Evolutionary conservation across 2,329 filamentous ascomycete species (phyloP).

Genomic region (Xylaria sp.): DNA sequence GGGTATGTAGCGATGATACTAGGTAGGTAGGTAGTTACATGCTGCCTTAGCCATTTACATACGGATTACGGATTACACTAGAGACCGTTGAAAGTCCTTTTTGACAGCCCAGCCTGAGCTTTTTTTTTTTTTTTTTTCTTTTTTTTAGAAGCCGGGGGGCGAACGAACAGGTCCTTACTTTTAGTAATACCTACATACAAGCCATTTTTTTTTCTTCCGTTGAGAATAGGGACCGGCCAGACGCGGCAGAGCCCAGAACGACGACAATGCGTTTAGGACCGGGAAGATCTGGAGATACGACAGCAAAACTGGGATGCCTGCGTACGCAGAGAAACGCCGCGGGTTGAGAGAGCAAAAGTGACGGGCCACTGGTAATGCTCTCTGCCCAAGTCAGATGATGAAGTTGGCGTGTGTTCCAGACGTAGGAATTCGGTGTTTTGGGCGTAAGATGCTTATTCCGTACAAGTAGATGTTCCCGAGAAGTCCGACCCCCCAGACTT

Average conservation of each 20-base stretch:
- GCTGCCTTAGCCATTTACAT: constrained; percentile 10
- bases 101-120: too few species aligned
- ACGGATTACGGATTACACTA: neutral
- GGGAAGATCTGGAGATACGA: constrained; percentile 1
- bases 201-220: constrained; percentile 3
- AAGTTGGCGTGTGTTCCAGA: constrained; percentile 3
- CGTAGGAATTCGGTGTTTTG: constrained; percentile 8
- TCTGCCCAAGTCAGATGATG: constrained; percentile 16
- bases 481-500: constrained; percentile 4
- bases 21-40: constrained; percentile 3
- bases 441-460: neutral
- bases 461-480: constrained; percentile 2
- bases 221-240: constrained; percentile 17
- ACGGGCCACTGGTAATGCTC: constrained; percentile 3
- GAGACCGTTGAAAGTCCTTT: constrained; percentile 13
- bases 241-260: constrained; percentile 6
- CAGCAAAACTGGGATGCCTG: constrained; percentile 19
- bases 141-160: constrained; percentile 5
- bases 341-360: neutral
- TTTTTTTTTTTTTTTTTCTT: too few species aligned
- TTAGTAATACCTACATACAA: constrained; percentile 10
- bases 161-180: neutral
- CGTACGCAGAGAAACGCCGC: neutral
- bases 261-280: constrained; percentile 18
- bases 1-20: constrained; percentile 4